Conservation (phyloP, 768 basidiomycete genomes). For the Cyathus striatus region DNA sequence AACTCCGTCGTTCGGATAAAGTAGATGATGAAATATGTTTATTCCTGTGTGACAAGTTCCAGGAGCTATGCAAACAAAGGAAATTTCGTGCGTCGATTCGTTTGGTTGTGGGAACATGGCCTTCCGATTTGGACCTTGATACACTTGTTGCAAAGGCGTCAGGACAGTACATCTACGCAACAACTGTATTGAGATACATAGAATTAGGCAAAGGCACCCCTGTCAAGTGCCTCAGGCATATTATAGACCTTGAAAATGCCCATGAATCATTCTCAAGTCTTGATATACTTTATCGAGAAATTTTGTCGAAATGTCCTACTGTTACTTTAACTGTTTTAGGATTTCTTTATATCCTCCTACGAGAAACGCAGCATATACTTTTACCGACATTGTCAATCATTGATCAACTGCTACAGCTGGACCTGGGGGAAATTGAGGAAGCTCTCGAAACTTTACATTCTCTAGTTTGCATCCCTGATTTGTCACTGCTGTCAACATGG, state of each 20-base stretch:
- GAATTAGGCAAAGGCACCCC: not conserved
- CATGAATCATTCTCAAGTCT: not conserved
- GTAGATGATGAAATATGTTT: not conserved
- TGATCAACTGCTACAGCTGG: no score
- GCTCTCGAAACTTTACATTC: no score
- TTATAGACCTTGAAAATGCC: not conserved
- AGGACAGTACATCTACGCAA: conserved; percentile 1
- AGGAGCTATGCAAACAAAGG: not conserved
- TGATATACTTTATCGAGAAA: not conserved
- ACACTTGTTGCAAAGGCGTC: not conserved
- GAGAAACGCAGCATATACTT: no score
- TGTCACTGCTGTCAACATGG: no score
- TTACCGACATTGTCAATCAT: no score
- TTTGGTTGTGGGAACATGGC: not conserved
- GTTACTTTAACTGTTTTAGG: no score
- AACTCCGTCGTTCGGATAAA: not conserved
- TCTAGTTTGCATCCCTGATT: no score
- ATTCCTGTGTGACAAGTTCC: not conserved
- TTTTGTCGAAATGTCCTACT: no score
- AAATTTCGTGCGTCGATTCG: not conserved
- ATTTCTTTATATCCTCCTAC: no score
- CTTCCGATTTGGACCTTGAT: not conserved
- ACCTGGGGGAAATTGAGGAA: no score
- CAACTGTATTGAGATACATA: not conserved
- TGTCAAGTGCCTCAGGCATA: not conserved